Percentiles rank a stretch among this genome's conserved stretches.
Conservation (phyloP, 2,329 filamentous ascomycete species). For the Alternaria atra region DNA sequence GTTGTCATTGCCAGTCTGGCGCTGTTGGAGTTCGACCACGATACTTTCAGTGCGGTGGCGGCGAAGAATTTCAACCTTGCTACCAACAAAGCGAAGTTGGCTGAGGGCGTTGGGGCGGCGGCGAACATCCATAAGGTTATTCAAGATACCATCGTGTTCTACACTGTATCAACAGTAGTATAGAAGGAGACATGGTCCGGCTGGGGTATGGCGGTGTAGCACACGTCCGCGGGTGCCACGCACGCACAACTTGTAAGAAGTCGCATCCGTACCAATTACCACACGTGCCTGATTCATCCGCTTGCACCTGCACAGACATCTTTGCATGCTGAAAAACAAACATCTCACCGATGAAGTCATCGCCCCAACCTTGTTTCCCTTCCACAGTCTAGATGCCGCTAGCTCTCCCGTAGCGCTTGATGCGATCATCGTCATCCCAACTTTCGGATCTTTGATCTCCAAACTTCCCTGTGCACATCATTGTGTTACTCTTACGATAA, state of each 20-base stretch:
- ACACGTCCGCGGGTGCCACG: not conserved
- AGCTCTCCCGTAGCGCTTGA: slow-evolving; percentile 6
- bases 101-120: slow-evolving; percentile 20
- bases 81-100: slow-evolving; percentile 15
- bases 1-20: slow-evolving; percentile 25
- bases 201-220: not conserved
- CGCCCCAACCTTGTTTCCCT: not conserved
- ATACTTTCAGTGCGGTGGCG: slow-evolving; percentile 26
- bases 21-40: slow-evolving; percentile 27
- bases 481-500: not conserved
- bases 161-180: slow-evolving; percentile 3
- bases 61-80: slow-evolving; percentile 17
- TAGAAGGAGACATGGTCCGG: not conserved
- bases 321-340: not conserved
- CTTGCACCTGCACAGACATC: not conserved
- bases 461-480: slow-evolving; percentile 2
- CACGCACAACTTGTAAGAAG: not conserved
- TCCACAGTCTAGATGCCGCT: slow-evolving; percentile 3
- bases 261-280: not conserved
- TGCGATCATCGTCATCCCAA: slow-evolving; percentile 4
- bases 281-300: not conserved
- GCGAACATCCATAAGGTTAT: slow-evolving; percentile 30
- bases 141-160: slow-evolving; percentile 21
- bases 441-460: not conserved
- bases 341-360: slow-evolving; percentile 12